phyloP scores from a whole-genome alignment of 2,329 filamentous ascomycete species.

The Fusarium multiceps region DNA sequence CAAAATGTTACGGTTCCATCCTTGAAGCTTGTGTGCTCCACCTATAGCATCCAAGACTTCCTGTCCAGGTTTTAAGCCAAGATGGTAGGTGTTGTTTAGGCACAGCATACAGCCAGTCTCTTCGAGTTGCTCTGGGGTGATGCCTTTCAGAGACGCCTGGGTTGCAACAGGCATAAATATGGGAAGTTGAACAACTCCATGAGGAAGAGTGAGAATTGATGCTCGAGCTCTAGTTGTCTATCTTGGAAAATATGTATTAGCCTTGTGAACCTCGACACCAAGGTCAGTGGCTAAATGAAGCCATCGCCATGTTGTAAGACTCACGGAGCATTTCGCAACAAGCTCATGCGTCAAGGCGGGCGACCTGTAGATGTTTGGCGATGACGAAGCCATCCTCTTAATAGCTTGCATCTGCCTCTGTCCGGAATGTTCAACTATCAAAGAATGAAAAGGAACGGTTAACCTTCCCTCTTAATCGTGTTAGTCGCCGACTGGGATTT shows the following conservation, averaged over 20 bases:
- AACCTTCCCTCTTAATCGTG: slow-evolving; percentile 12
- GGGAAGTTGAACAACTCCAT: slow-evolving; percentile 89
- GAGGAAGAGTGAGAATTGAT: slow-evolving; percentile 86
- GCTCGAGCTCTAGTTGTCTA: slow-evolving; percentile 96
- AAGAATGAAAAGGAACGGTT: not conserved
- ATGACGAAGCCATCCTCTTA: slow-evolving; percentile 61
- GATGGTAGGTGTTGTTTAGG: slow-evolving; percentile 97
- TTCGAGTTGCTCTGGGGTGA: slow-evolving; percentile 92
- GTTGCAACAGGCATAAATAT: slow-evolving; percentile 99
- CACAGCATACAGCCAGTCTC: slow-evolving; percentile 90
- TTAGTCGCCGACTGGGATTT: slow-evolving; percentile 22
- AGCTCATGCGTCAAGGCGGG: slow-evolving; percentile 83
- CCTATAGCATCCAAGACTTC: slow-evolving; percentile 87
- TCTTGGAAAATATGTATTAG: slow-evolving; percentile 37
- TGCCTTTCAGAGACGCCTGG: slow-evolving; percentile 92
- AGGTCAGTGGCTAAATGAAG: slow-evolving; percentile 16
- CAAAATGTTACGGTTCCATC: slow-evolving; percentile 94
- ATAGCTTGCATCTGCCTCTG: slow-evolving; percentile 47
- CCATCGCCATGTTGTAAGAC: slow-evolving; percentile 46
- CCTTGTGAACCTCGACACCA: slow-evolving; percentile 2
- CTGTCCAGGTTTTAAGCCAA: slow-evolving; percentile 94
- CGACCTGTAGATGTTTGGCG: slow-evolving; percentile 62
- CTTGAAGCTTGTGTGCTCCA: slow-evolving; percentile 93
- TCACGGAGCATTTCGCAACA: slow-evolving; percentile 81
- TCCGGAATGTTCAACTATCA: not conserved